Base-by-base conservation (phyloP, 2,329 filamentous ascomycete genomes). In the Diaporthe batatas region DNA sequence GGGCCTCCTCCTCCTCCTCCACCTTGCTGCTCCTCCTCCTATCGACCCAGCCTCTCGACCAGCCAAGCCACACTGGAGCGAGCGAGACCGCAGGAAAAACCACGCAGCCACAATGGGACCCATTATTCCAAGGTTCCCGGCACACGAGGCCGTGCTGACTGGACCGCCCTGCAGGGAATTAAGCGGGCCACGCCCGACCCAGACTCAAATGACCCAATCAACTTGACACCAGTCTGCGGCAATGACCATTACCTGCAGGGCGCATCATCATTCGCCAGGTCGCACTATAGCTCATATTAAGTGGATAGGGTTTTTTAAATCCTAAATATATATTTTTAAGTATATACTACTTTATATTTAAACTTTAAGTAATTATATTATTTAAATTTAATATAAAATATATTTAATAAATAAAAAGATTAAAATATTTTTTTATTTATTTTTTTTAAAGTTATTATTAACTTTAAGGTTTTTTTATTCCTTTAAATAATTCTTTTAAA, bases 201-300 rank as follows among this genome's bases (percentile, higher is more conserved):
- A 62, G 23, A 29, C 29, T 29, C 2, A 29, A 29, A 29, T 29
- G 29, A 29, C 55, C 68, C 68, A 70, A 70, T 70, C 68, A 70
- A 70, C 68, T 51, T 59, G 68, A 70, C 68, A 70, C 68, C 54
- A 29, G 18, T 14, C 47, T 62, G 32, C 54, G 21, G 62, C 62
- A 39, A 67, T 53, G 47, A 67, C 47, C 62, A 32, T 67, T 21
- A 54, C 55, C 68, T 62, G 68, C 68, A 70, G 55, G 14, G 8
- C 23, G 25, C 68, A 49, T 34, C 59, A 64, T 49, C 42, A 42
- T 12, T 51, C 44, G 34, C 34, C 57, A 25, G 25, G 55, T 51
- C n/a, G 36, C 51, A 39, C 68, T 59, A 54, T 53, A 69, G 67
- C 39, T 51, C 44, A 36, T 64, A 39, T 42, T 29, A 36, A 67